A percentile compares a stretch with the other conserved stretches of the same genome.
Conservation (phyloP, 495 filamentous ascomycete species). For the Hyaloscypha finlandica region DNA sequence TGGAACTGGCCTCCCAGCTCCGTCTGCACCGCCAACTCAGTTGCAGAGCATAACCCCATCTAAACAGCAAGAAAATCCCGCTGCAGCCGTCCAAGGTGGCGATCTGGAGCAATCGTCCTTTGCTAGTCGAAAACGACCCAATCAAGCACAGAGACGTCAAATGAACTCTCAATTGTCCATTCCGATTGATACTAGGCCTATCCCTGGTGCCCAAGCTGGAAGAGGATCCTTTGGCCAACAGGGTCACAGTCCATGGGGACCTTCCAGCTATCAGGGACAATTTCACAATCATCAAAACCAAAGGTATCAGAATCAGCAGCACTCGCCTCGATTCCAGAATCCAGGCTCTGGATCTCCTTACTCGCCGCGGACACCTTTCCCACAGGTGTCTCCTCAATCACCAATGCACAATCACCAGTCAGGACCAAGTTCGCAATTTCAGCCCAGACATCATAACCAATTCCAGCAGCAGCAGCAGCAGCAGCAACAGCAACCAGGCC, state of each 20-base stretch:
- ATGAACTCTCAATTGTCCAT: conserved; percentile 54
- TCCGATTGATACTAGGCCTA: conserved; percentile 46
- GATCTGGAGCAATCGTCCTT: neutral
- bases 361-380: conserved; percentile 20
- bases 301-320: conserved; percentile 21
- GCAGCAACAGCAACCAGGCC: conserved; percentile 3
- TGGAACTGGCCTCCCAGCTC: neutral
- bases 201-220: conserved; percentile 15
- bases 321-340: conserved; percentile 21
- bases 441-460: conserved; percentile 14
- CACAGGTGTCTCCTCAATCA: conserved; percentile 17
- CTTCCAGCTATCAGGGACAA: conserved; percentile 10
- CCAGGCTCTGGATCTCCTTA: conserved; percentile 14
- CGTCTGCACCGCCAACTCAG: conserved; percentile 17
- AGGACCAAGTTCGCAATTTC: conserved; percentile 14
- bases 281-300: conserved; percentile 20
- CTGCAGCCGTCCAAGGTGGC: neutral
- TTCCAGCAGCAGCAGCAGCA: conserved; percentile 11
- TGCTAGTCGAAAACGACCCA: conserved; percentile 44
- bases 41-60: conserved; percentile 9
- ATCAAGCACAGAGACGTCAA: conserved; percentile 57
- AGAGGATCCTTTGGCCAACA: neutral
- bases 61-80: conserved; percentile 19
- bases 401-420: conserved; percentile 19
- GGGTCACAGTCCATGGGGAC: conserved; percentile 8